phyloP scores from a whole-genome alignment of 2,329 filamentous ascomycete genomes.

The Fusarium hostae region DNA sequence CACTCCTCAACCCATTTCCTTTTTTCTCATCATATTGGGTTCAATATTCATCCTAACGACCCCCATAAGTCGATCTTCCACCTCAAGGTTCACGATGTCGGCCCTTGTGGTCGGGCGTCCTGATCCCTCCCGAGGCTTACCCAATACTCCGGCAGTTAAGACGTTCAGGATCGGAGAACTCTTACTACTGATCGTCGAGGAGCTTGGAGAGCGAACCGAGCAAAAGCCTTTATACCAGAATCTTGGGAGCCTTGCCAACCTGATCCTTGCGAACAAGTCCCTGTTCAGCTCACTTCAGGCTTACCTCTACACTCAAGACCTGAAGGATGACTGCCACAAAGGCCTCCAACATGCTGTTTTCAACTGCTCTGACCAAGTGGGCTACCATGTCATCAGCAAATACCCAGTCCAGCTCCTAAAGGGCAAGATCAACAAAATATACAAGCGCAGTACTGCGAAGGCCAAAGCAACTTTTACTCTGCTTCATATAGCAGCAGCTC shows the following conservation, averaged over 20 bases:
- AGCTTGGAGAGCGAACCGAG: background rate
- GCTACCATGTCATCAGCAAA: background rate
- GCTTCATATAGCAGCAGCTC: constrained; percentile 14
- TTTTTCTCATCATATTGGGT: background rate
- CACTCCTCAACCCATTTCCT: background rate
- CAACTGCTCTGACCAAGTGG: background rate
- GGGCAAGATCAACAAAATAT: background rate
- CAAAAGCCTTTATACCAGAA: background rate
- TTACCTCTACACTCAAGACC: constrained; percentile 4
- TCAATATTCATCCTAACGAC: background rate
- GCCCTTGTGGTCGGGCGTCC: background rate
- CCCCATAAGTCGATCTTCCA: background rate
- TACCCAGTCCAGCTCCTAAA: background rate
- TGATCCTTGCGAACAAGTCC: background rate
- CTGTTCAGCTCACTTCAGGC: background rate
- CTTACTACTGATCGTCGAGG: background rate
- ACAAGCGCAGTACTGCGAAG: no score
- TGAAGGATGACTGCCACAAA: background rate
- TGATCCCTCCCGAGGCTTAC: background rate
- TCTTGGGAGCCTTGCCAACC: background rate
- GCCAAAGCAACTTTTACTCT: background rate
- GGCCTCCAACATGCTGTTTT: background rate
- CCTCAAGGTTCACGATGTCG: background rate
- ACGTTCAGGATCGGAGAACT: background rate
- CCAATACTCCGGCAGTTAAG: background rate